Evolutionary conservation across 1,139 yeast genomes (phyloP).

Genomic region (Saccharomyces hybrid): DNA sequence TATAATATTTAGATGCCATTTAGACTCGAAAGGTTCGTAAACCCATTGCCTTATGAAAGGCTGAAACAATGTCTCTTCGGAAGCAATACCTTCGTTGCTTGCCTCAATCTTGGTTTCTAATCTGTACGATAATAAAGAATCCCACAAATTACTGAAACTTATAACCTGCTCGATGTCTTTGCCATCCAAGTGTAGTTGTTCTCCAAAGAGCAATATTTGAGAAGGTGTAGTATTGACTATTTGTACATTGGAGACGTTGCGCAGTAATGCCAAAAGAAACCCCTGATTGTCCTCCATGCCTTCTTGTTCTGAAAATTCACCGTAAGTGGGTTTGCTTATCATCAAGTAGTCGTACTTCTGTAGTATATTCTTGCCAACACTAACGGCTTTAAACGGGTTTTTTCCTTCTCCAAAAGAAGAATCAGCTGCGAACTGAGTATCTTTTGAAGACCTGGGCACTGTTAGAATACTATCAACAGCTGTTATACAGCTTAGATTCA

Average conservation of each 20-base stretch:
- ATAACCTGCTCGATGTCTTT: constrained; percentile 7
- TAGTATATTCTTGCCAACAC: constrained; percentile 34
- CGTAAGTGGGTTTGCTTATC: constrained; percentile 24
- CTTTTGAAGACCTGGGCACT: constrained; percentile 41
- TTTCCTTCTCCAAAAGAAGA: constrained; percentile 46
- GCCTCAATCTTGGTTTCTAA: constrained; percentile 4
- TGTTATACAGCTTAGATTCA: constrained; percentile 40
- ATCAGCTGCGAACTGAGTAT: constrained; percentile 34
- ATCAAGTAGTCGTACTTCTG: constrained; percentile 43
- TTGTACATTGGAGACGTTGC: not conserved
- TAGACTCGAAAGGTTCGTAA: constrained; percentile 62
- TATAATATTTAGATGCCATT: constrained; percentile 56
- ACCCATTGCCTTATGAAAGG: constrained; percentile 64
- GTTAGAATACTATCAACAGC: constrained; percentile 31
- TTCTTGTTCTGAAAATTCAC: not conserved
- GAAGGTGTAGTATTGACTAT: not conserved
- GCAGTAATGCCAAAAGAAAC: constrained; percentile 28
- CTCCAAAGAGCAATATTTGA: not conserved
- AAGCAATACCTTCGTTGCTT: not conserved
- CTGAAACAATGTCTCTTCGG: constrained; percentile 34
- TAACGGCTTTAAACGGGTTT: constrained; percentile 42
- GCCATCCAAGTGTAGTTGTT: constrained; percentile 1
- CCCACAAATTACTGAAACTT: constrained; percentile 22
- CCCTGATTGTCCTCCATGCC: constrained; percentile 29
- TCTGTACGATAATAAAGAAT: constrained; percentile 25